Evolutionary conservation across 2,329 filamentous ascomycete species (phyloP).

Genomic region (Aspergillus neoniger): DNA sequence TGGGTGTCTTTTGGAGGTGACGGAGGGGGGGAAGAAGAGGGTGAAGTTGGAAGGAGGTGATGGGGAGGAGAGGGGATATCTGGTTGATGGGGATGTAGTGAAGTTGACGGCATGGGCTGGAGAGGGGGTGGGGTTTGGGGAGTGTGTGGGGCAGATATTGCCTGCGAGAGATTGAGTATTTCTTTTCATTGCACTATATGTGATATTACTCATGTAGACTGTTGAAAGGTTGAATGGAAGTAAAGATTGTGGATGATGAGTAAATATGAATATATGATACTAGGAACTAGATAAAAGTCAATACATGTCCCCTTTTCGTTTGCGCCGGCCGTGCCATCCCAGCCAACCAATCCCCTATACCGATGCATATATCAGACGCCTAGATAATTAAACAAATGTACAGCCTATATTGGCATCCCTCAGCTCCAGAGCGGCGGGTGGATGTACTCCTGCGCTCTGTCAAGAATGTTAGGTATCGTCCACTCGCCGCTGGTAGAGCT

Average conservation of each 20-base stretch:
- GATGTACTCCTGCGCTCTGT: slow-evolving; percentile 51
- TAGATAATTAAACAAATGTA: neutral
- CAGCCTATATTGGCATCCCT: neutral
- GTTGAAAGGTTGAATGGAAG: neutral
- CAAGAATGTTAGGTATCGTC: slow-evolving; percentile 48
- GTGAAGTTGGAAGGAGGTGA: slow-evolving; percentile 15
- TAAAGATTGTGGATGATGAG: neutral
- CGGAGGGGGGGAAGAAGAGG: slow-evolving; percentile 27
- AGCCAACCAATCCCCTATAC: slow-evolving; percentile 5
- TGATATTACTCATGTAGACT: too few relatives aligned
- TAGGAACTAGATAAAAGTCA: neutral
- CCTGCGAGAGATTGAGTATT: neutral
- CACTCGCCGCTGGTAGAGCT: slow-evolving; percentile 51
- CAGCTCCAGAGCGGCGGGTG: slow-evolving; percentile 49
- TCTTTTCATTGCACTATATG: too few relatives aligned
- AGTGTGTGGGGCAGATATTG: slow-evolving; percentile 26
- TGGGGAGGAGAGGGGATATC: slow-evolving; percentile 22
- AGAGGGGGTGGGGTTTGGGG: slow-evolving; percentile 34
- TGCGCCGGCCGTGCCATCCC: slow-evolving; percentile 2
- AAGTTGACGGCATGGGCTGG: slow-evolving; percentile 26
- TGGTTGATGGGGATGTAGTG: slow-evolving; percentile 33
- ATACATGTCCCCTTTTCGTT: neutral
- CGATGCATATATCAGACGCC: neutral
- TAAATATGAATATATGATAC: neutral
- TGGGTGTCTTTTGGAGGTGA: slow-evolving; percentile 34